A percentile compares a stretch with the other conserved stretches of the same genome.
These are phyloP conservation scores for Fraxinus floribunda DNA, from an alignment of 305 asterid species.

Conservation along the genomic window DNA sequence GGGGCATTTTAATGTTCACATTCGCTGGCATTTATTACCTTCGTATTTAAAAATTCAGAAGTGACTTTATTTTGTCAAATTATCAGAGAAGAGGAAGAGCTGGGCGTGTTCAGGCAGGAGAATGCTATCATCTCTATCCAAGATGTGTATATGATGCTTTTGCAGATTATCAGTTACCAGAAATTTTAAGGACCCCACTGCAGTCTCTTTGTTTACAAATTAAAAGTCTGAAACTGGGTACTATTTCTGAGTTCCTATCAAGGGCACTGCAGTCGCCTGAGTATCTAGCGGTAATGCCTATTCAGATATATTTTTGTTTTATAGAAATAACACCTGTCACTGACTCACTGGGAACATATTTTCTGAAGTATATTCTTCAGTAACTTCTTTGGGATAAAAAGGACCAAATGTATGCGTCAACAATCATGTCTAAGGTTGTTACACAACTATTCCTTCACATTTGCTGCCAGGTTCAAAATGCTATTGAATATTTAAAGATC, in stretches of 20 bases:
- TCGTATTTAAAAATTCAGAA: no score
- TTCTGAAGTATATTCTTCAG: conserved; percentile 13
- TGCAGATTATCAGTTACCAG: conserved; percentile 87
- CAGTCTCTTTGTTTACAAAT: conserved; percentile 96
- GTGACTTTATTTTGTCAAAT: conserved; percentile 18
- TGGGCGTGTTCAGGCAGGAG: conserved; percentile 98
- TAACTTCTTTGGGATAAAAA: conserved; percentile 15
- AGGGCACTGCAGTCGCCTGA: conserved; percentile 96
- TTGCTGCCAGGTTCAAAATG: conserved; percentile 77
- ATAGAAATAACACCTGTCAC: conserved; percentile 18
- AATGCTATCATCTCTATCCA: conserved; percentile 91
- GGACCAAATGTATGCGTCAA: conserved; percentile 9
- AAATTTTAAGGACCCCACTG: conserved; percentile 92
- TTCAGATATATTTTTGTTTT: conserved; percentile 28
- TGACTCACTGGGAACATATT: neutral
- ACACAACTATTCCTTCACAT: conserved; percentile 12
- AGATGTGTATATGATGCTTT: conserved; percentile 80
- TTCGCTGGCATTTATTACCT: no score
- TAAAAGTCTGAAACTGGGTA: conserved; percentile 86
- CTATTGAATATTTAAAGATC: conserved; percentile 80
- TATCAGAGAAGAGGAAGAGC: conserved; percentile 97
- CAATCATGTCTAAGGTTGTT: conserved; percentile 16
- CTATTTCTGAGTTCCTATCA: conserved; percentile 78
- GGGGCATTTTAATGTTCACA: no score
- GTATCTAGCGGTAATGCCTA: conserved; percentile 70